phyloP scores from a whole-genome alignment of 192 early-diverging fungal genomes.

The Umbelopsis sp. region DNA sequence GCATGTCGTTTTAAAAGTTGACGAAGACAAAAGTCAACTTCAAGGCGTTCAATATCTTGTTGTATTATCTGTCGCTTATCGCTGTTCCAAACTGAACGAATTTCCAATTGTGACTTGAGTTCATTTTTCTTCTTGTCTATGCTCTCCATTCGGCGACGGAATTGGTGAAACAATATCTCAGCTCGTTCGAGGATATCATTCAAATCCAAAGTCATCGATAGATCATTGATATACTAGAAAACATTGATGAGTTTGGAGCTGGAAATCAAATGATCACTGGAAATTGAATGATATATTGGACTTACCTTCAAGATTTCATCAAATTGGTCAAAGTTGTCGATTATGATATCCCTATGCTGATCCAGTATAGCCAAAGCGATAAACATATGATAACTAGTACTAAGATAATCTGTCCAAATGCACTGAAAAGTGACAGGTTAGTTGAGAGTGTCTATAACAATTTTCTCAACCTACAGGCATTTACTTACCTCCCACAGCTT shows the following conservation, averaged over 20 bases:
- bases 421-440: slow-evolving; percentile 3
- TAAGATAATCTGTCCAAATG: slow-evolving; percentile 73
- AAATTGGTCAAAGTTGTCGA: slow-evolving; percentile 77
- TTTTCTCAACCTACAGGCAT: neutral
- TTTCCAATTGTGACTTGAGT: slow-evolving; percentile 25
- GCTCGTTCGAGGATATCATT: slow-evolving; percentile 72
- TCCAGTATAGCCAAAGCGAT: slow-evolving; percentile 92
- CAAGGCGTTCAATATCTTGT: slow-evolving; percentile 19
- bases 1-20: slow-evolving; percentile 16
- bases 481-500: slow-evolving; percentile 81
- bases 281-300: neutral
- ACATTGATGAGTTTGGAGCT: neutral
- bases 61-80: slow-evolving; percentile 21
- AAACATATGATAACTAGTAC: slow-evolving; percentile 85
- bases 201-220: slow-evolving; percentile 73
- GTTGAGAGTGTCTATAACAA: neutral
- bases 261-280: neutral
- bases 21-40: slow-evolving; percentile 20
- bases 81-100: slow-evolving; percentile 33
- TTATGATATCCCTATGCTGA: slow-evolving; percentile 72
- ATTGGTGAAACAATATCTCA: slow-evolving; percentile 69
- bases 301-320: slow-evolving; percentile 88
- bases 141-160: slow-evolving; percentile 48
- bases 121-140: slow-evolving; percentile 42
- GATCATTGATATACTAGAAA: slow-evolving; percentile 80